phyloP scores from a whole-genome alignment of 2,329 filamentous ascomycete species.

The Phyllosticta citriasiana region DNA sequence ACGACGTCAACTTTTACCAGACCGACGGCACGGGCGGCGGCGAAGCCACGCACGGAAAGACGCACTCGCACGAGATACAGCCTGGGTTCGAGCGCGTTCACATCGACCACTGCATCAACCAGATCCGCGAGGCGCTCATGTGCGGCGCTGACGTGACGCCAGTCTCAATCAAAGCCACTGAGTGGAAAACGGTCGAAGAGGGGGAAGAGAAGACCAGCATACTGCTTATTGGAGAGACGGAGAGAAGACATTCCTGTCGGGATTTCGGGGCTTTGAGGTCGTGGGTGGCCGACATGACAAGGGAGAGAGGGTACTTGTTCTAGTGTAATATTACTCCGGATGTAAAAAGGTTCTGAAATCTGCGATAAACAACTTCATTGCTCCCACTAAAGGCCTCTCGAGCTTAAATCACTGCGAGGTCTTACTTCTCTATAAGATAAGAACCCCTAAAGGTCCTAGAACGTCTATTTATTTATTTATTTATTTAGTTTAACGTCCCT shows the following conservation, averaged over 20 bases:
- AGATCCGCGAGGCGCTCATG: constrained; percentile 14
- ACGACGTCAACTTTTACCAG: constrained; percentile 11
- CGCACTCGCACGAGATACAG: not conserved
- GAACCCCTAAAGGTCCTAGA: no score
- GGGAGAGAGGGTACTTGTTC: not conserved
- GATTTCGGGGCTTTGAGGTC: not conserved
- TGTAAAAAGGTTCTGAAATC: no score
- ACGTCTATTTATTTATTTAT: no score
- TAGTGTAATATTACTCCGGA: not conserved
- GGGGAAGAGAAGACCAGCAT: not conserved
- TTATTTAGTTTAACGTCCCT: no score
- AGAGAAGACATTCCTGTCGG: not conserved
- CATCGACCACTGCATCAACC: constrained; percentile 15
- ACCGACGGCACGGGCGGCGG: not conserved
- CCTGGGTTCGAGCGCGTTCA: constrained; percentile 5
- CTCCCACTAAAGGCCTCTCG: no score
- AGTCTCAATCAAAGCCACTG: constrained; percentile 1
- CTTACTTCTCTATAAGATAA: no score
- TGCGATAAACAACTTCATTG: no score
- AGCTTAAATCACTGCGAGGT: no score
- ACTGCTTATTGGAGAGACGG: not conserved
- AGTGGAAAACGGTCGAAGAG: not conserved
- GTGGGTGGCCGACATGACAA: not conserved
- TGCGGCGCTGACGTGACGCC: constrained; percentile 15
- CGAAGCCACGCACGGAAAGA: constrained; percentile 2